A percentile compares a stretch with the other conserved stretches of the same genome.
Conservation (phyloP, 345 rosid species). For the Eucalyptus camaldulensis region DNA sequence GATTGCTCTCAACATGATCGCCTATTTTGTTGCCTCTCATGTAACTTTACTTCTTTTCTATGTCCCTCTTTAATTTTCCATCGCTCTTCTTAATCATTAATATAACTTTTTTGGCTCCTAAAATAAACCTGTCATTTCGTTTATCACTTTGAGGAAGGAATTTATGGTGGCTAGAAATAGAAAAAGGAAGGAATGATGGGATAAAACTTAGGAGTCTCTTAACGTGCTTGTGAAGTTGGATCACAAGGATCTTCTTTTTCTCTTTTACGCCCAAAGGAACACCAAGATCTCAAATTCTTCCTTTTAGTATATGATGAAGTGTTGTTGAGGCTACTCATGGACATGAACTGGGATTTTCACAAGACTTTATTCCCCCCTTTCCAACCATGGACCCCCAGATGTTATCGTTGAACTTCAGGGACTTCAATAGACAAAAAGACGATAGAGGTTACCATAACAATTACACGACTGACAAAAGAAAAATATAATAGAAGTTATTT, state of each 20-base stretch:
- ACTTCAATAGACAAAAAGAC: not conserved
- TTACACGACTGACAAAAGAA: not conserved
- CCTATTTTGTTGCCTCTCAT: slow-evolving; percentile 84
- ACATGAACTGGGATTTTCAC: not conserved
- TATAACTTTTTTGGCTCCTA: not conserved
- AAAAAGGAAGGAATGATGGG: not conserved
- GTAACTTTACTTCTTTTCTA: slow-evolving; percentile 22
- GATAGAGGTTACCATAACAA: not conserved
- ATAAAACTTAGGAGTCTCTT: not conserved
- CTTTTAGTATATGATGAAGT: not conserved
- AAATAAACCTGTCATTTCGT: not conserved
- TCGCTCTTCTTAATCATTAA: not conserved
- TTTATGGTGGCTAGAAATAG: not conserved
- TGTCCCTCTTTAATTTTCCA: not conserved
- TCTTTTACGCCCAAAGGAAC: not conserved
- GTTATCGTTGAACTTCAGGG: not conserved
- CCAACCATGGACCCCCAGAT: not conserved
- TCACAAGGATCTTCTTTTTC: not conserved
- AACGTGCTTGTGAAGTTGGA: not conserved
- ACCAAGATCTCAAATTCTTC: not conserved
- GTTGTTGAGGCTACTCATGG: not conserved
- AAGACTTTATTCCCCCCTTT: not conserved
- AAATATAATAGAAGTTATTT: not conserved
- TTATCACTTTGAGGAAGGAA: not conserved
- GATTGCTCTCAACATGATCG: slow-evolving; percentile 70